Base-by-base conservation (phyloP, 208 protist species). In the Leishmania tropica region DNA sequence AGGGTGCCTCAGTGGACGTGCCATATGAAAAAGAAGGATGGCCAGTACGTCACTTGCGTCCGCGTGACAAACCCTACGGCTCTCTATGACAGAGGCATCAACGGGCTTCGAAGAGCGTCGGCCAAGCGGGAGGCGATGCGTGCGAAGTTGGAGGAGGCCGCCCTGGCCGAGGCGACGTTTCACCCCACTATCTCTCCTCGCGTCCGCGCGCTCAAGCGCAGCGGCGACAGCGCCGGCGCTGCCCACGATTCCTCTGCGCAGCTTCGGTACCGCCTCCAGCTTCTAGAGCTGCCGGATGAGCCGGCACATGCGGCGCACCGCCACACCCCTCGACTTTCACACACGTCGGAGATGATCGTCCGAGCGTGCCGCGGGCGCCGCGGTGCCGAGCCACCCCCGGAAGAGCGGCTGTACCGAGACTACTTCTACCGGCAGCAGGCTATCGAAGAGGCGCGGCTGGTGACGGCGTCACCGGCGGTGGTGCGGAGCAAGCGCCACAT, bases 381-480 rank as follows among this genome's bases (percentile, higher is more conserved):
- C 75, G 80, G 78, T 42, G 81, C 75, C 2, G 76, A 78, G 48
- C 73, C 90, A 60, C 78, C 90, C 21, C 84, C 87, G 3, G 83
- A 73, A 17, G 90, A 94, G 65, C 89, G 89, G 0, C 78, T 92
- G 40, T 88, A 94, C 76, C 78, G 88, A 24, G 89, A 94, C 64
- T 80, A 77, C 75, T 77, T 87, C 45, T 82, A 75, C 56, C 83
- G 83, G n/a, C 76, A 82, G 62, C 45, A 76, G 56, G 76, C 80
- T 8, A 13, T 77, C 1, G 76, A 71, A 10, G 42, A 10, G 42
- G 70, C 71, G 24, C 70, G 54, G n/a, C 24, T 15, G 28, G 19
- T 37, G 28, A n/a, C 51, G 37, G 47, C 42, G 3, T 58, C 19
- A 3, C 13, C 53, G 15, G 37, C 80, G 1, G 64, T 85, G 17